phyloP scores from a whole-genome alignment of 1,139 yeast genomes.

The Diutina scorzettiae region DNA sequence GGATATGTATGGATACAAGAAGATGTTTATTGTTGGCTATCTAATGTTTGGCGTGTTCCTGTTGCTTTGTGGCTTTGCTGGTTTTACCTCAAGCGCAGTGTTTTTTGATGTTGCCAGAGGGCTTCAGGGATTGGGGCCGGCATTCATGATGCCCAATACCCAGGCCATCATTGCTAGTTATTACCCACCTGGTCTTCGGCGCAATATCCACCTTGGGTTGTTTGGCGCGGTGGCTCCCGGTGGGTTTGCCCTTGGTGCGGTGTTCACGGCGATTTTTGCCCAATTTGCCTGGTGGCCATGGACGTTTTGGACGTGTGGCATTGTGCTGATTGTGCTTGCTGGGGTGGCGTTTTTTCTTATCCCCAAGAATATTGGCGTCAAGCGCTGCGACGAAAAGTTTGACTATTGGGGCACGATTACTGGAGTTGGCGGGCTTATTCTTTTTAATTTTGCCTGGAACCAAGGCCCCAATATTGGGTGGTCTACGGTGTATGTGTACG shows the following conservation, averaged over 20 bases:
- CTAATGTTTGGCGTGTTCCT: constrained; percentile 38
- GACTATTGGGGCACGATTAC: constrained; percentile 36
- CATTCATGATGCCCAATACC: constrained; percentile 44
- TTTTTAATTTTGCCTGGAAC: constrained; percentile 8
- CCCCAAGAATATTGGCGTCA: constrained; percentile 24
- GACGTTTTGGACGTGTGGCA: constrained; percentile 38
- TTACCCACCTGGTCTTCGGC: constrained; percentile 32
- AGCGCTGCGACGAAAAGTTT: constrained; percentile 16
- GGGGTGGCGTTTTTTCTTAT: constrained; percentile 25
- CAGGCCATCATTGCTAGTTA: constrained; percentile 42
- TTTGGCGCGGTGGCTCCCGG: constrained; percentile 52
- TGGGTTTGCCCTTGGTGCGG: constrained; percentile 41
- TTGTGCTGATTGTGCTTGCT: constrained; percentile 21
- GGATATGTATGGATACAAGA: constrained; percentile 50
- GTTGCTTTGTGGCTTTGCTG: constrained; percentile 37
- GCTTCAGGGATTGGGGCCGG: constrained; percentile 50
- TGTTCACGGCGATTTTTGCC: constrained; percentile 33
- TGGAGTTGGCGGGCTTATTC: constrained; percentile 21
- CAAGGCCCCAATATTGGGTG: constrained; percentile 25
- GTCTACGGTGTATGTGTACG: constrained; percentile 36
- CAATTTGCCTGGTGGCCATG: constrained; percentile 43
- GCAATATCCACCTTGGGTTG: constrained; percentile 31
- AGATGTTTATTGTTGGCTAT: constrained; percentile 35
- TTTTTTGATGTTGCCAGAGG: constrained; percentile 44
- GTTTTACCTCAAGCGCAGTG: constrained; percentile 25